Evolutionary conservation across 1,284 basidiomycete genomes (phyloP).

Genomic region (Ganoderma multipileum): DNA sequence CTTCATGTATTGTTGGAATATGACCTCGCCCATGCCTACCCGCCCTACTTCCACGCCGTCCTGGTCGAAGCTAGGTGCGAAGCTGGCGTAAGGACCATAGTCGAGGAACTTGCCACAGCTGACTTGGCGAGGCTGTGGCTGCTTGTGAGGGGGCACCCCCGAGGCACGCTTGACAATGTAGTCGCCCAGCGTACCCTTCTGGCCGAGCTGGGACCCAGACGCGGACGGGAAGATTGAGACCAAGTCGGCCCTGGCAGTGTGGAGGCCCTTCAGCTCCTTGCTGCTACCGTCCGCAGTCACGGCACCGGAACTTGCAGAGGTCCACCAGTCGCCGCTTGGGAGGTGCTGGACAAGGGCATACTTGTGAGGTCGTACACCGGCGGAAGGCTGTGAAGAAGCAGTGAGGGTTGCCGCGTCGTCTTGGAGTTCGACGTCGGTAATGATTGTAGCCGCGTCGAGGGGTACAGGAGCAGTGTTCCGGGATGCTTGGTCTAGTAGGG

Average conservation of each 20-base stretch:
- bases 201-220: constrained; percentile 44
- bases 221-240: constrained; percentile 73
- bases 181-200: constrained; percentile 44
- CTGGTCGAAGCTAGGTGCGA: constrained; percentile 80
- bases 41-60: constrained; percentile 72
- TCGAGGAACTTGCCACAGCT: constrained; percentile 74
- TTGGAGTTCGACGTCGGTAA: constrained; percentile 42
- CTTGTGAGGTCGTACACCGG: constrained; percentile 46
- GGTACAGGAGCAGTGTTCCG: constrained; percentile 52
- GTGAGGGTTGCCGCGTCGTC: constrained; percentile 29
- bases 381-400: constrained; percentile 34
- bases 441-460: constrained; percentile 52
- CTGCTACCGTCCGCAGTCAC: constrained; percentile 41
- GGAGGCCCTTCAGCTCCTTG: constrained; percentile 55
- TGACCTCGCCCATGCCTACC: constrained; percentile 61
- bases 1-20: constrained; percentile 47
- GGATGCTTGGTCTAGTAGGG: constrained; percentile 74
- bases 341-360: constrained; percentile 82
- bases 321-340: constrained; percentile 78
- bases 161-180: constrained; percentile 38
- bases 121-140: constrained; percentile 57
- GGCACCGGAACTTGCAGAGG: constrained; percentile 66
- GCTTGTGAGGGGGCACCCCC: constrained; percentile 42
- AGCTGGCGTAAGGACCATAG: constrained; percentile 76
- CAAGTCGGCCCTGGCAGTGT: constrained; percentile 74